Base-by-base conservation (phyloP, 495 filamentous ascomycete genomes). In the Gamarada debralockiae region DNA sequence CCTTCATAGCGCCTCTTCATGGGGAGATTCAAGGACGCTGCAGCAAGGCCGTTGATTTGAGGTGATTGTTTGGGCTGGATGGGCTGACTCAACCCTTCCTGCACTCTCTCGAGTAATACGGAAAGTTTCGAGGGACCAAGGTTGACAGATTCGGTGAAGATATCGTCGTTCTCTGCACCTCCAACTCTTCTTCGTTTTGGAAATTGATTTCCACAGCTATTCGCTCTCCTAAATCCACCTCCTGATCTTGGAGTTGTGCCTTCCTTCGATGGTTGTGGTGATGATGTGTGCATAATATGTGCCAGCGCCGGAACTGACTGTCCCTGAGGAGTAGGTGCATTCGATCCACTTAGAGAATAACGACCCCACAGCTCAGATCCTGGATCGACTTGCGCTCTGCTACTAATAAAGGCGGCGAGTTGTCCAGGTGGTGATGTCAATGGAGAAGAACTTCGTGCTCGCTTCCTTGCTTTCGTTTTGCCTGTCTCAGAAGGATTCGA, bases 351-450 rank as follows among this genome's bases (percentile, higher is more conserved):
- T 20, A 70, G 48, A 27, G 76, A 79, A 62, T 89, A 95, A 17
- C 86, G 83, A 57, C 84, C 89, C 91, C 90, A 95, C n/a, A 96
- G 69, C 47, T 96, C 91, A 27, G 82, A 69, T 0, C 86, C 86
- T 22, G 92, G 86, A 66, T 98, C 93, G 38, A 83, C 80, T 55
- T 73, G 71, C 54, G 73, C 73, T 50, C 23, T 58, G 18, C 76
- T 70, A 44, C 77, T 73, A 4, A 57, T 42, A 24, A 53, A 51
- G 15, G 37, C 18, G 12, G 57, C 52, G 14, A 23, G 45, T 34
- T 46, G 43, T 14, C 52, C 56, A 17, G 58, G 52, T 24, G 61
- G 53, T 27, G 62, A 65, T 27, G 51, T 21, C 14, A 74, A 70
- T 0, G 89, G 87, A 9, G 92, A 92, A 7, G 91, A 93, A 67